Conservation (phyloP, 257 asterid species). For the Hygrophila difformis region DNA sequence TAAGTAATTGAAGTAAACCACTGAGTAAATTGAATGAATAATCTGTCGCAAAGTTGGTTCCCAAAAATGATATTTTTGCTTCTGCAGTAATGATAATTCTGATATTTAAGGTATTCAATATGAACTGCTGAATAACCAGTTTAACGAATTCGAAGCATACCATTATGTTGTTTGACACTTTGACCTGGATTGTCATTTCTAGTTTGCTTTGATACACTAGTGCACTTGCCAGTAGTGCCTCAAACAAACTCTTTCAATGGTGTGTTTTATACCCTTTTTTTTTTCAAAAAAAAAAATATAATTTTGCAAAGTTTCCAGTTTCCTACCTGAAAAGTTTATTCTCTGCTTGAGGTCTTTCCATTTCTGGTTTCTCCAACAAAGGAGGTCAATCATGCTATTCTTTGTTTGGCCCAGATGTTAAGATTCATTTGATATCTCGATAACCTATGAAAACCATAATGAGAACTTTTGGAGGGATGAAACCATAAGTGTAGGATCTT, state of each 20-base stretch:
- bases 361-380: not conserved
- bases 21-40: no score
- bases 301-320: not conserved
- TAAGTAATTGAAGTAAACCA: no score
- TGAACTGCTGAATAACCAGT: not conserved
- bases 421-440: not conserved
- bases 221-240: not conserved
- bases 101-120: not conserved
- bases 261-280: not conserved
- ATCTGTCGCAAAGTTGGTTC: no score
- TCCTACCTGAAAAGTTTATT: not conserved
- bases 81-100: no score
- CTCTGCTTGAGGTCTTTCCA: not conserved
- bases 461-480: not conserved
- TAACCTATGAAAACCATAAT: not conserved
- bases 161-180: not conserved
- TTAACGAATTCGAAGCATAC: not conserved
- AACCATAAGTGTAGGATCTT: not conserved
- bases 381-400: not conserved
- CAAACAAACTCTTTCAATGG: not conserved
- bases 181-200: not conserved
- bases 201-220: not conserved
- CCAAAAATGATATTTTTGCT: no score
- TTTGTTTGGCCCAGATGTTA: not conserved
- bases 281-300: no score